These are phyloP conservation scores for Eragrostis nindensis DNA, from an alignment of 176 grass and related monocot genomes.

Conservation along the genomic window DNA sequence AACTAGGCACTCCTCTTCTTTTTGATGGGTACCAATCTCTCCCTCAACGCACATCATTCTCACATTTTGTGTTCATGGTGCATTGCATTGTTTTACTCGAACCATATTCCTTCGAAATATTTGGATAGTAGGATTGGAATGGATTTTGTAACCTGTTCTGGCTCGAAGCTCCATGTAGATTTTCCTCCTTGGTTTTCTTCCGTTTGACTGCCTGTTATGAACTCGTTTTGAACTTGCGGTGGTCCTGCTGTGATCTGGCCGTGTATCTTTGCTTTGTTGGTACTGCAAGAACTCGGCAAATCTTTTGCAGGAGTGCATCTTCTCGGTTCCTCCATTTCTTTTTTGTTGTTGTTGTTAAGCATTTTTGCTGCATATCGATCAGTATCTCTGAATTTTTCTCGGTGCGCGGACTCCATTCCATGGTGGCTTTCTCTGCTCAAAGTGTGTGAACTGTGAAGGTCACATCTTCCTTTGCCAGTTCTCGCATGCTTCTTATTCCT, in stretches of 20 bases:
- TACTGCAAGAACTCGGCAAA: conserved; percentile 8
- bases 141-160: neutral
- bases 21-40: conserved; percentile 34
- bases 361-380: neutral
- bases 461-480: neutral
- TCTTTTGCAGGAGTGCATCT: neutral
- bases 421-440: conserved; percentile 23
- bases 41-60: neutral
- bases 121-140: neutral
- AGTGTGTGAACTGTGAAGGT: conserved; percentile 12
- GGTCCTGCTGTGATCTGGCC: conserved; percentile 1
- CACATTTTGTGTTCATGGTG: neutral
- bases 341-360: neutral
- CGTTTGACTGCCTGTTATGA: neutral
- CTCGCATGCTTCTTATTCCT: conserved; percentile 43
- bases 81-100: neutral
- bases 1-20: neutral
- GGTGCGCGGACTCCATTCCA: neutral
- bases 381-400: neutral
- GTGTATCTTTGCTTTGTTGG: neutral
- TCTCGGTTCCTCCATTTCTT: neutral
- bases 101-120: neutral
- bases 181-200: neutral
- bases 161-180: conserved; percentile 18
- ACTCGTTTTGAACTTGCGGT: conserved; percentile 21